These are phyloP conservation scores for Malassezia yamatoensis DNA, from an alignment of 1,284 basidiomycete species.

Conservation along the genomic window DNA sequence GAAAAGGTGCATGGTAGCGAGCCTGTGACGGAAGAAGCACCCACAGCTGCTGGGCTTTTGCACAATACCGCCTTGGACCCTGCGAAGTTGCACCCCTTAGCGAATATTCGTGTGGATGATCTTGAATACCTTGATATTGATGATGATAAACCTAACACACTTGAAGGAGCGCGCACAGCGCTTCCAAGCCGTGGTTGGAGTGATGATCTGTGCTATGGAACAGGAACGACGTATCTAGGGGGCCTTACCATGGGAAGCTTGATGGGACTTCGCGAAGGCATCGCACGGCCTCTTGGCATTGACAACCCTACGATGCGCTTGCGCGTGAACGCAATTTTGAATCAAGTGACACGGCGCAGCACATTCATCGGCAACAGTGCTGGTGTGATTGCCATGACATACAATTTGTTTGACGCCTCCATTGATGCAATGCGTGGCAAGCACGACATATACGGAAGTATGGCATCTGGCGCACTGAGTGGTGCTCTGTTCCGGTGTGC, in stretches of 20 bases:
- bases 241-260: constrained; percentile 87
- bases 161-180: constrained; percentile 44
- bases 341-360: constrained; percentile 89
- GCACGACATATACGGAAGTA: constrained; percentile 81
- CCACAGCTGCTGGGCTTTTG: constrained; percentile 82
- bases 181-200: constrained; percentile 74
- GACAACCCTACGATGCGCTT: constrained; percentile 55
- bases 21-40: constrained; percentile 68
- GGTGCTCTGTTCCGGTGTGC: constrained; percentile 89
- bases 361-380: constrained; percentile 97
- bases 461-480: constrained; percentile 80
- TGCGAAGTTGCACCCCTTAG: constrained; percentile 62
- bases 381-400: constrained; percentile 88
- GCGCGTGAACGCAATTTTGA: constrained; percentile 91
- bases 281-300: constrained; percentile 63
- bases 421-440: constrained; percentile 79
- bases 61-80: constrained; percentile 71
- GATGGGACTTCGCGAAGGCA: constrained; percentile 92
- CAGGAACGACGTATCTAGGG: constrained; percentile 93
- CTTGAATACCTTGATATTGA: constrained; percentile 47
- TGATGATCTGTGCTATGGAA: constrained; percentile 98
- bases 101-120: constrained; percentile 40
- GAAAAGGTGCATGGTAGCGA: constrained; percentile 54
- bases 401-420: constrained; percentile 90
- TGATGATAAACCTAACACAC: constrained; percentile 37